Base-by-base conservation (phyloP, 2,329 filamentous ascomycete genomes). In the Penicillium sp. region DNA sequence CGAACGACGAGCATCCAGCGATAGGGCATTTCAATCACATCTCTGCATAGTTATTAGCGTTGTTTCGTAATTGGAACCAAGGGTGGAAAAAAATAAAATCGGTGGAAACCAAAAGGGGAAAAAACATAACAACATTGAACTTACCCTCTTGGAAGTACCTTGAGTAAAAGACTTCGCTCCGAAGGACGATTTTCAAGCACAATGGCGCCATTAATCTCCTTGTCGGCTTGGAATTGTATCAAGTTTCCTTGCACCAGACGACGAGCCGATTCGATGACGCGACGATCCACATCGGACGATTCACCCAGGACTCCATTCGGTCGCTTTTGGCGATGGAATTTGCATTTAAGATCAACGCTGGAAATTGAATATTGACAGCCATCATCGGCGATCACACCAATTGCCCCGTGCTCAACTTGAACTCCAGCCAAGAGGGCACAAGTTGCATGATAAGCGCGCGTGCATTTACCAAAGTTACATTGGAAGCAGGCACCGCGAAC, bases 401-500 rank as follows among this genome's bases (percentile, higher is more conserved):
- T 86, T 34, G 91, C 85, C 29, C 90, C 90, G 64, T 91, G 85
- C 69, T 99, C 93, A 45, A 97, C 86, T 69, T 96, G 89, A 2
- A 97, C 91, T 53, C 94, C 94, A 34, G 92, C 93, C 19, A 93
- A 87, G 7, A 91, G 88, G 2, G 94, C 94, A 70, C 94, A 99
- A 1, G 92, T 97, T 14, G 93, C 90, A 70, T 99, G 94, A 74
- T 97, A 99, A 8, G 93, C 88, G 60, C 94, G 82, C 4, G 90
- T 88, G 67, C 94, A 99, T 71, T 96, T 97, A 78, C 92, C 93
- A 63, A 91, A 88, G 1, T 91, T 95, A 74, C 94, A 99, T 72
- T 97, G 93, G 76, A 99, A 95, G 75, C 93, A 97, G 14, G 91
- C 91, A n/a, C 94, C 94, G 53, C 89, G 89, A 73, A 94, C 95